phyloP scores from a whole-genome alignment of 108 stramenopile genomes.

The Pseudonitzschia multiseries region DNA sequence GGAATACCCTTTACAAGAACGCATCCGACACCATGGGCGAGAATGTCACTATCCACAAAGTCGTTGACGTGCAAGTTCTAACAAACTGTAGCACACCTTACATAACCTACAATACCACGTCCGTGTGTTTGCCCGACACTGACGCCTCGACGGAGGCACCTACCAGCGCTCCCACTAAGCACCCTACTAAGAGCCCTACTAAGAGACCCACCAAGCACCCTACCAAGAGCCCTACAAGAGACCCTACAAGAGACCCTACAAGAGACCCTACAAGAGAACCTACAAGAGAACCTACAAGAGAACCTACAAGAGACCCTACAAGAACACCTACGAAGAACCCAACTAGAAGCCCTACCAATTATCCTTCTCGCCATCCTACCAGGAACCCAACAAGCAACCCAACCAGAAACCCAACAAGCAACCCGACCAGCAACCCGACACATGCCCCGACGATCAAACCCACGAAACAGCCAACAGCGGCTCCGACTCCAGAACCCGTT shows the following conservation, averaged over 20 bases:
- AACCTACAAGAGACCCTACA: no score
- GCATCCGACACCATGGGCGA: neutral
- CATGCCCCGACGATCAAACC: neutral
- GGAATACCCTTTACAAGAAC: conserved; percentile 1
- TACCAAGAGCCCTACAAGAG: neutral
- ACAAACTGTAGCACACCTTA: neutral
- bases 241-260: neutral
- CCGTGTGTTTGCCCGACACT: neutral
- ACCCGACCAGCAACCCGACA: neutral
- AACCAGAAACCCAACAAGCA: neutral
- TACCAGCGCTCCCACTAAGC: neutral
- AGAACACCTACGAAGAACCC: neutral
- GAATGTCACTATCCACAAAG: neutral
- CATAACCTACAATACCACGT: neutral
- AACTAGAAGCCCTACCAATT: neutral
- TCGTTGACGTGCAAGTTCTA: neutral
- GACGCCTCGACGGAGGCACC: neutral
- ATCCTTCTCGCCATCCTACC: neutral
- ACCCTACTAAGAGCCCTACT: neutral
- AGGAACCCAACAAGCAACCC: neutral
- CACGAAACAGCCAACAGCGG: neutral
- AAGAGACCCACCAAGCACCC: neutral
- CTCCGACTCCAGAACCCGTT: neutral
- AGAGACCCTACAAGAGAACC: neutral
- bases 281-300: neutral